phyloP scores from a whole-genome alignment of 345 rosid genomes.

The Pugionium cornutum region DNA sequence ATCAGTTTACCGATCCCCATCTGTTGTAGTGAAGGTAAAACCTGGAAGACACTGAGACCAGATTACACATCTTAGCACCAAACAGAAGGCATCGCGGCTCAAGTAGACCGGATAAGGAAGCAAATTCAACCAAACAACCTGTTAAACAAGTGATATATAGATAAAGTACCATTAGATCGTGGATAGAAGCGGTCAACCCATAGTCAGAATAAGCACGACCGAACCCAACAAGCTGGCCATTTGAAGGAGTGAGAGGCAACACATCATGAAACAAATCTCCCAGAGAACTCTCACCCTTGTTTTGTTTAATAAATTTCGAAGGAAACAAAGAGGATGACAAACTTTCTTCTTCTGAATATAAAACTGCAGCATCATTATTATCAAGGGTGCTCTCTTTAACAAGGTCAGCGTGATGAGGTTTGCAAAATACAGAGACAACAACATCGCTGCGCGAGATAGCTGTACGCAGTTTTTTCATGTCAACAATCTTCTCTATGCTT shows the following conservation, averaged over 20 bases:
- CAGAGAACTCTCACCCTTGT: slow-evolving; percentile 38
- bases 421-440: slow-evolving; percentile 76
- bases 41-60: slow-evolving; percentile 63
- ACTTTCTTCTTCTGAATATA: slow-evolving; percentile 20
- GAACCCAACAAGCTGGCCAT: slow-evolving; percentile 69
- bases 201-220: slow-evolving; percentile 84
- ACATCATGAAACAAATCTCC: slow-evolving; percentile 47
- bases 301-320: slow-evolving; percentile 18
- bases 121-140: slow-evolving; percentile 6
- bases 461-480: slow-evolving; percentile 57
- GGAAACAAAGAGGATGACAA: slow-evolving; percentile 24
- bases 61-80: slow-evolving; percentile 40
- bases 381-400: not conserved
- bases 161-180: slow-evolving; percentile 66
- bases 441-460: slow-evolving; percentile 67
- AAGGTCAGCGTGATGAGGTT: slow-evolving; percentile 34
- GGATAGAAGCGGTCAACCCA: slow-evolving; percentile 81
- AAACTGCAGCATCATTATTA: not conserved
- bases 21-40: slow-evolving; percentile 61
- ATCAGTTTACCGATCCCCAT: slow-evolving; percentile 85
- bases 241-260: slow-evolving; percentile 54
- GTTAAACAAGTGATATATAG: not conserved
- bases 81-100: not conserved
- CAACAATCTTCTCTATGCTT: slow-evolving; percentile 41
- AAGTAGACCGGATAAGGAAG: slow-evolving; percentile 12